Conservation (phyloP, 2,329 filamentous ascomycete species). For the Colletotrichum lentis region DNA sequence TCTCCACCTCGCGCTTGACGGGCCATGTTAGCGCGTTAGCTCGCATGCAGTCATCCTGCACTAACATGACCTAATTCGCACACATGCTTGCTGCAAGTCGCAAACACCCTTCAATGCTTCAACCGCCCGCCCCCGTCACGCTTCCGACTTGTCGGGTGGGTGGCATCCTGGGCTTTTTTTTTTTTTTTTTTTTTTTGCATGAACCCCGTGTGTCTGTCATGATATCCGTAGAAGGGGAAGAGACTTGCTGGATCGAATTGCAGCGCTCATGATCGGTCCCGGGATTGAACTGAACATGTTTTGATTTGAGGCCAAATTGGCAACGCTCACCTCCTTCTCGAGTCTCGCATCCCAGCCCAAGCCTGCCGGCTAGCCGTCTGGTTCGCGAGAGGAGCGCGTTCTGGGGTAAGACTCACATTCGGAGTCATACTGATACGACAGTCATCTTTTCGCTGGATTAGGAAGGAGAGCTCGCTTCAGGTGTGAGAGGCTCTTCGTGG, state of each 20-base stretch:
- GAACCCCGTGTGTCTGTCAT: slow-evolving; percentile 12
- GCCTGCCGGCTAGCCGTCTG: slow-evolving; percentile 3
- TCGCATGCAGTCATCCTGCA: slow-evolving; percentile 30
- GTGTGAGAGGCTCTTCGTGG: slow-evolving; percentile 11
- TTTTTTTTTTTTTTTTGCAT: slow-evolving; percentile 18
- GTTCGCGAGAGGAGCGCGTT: not conserved
- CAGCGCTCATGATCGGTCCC: not conserved
- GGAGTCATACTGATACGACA: not conserved
- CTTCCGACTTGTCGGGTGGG: slow-evolving; percentile 29
- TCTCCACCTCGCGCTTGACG: not conserved
- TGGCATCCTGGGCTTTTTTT: slow-evolving; percentile 15
- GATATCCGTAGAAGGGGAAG: not conserved
- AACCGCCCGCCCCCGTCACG: slow-evolving; percentile 12
- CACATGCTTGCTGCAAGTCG: slow-evolving; percentile 11
- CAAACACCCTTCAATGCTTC: slow-evolving; percentile 5
- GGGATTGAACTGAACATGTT: not conserved
- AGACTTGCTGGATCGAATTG: not conserved
- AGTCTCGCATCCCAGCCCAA: not conserved
- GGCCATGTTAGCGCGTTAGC: slow-evolving; percentile 29
- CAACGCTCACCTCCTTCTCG: not conserved
- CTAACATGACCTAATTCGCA: slow-evolving; percentile 25
- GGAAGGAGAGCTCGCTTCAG: slow-evolving; percentile 9
- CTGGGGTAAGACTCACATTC: slow-evolving; percentile 2
- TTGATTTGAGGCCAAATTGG: not conserved
- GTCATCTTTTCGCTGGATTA: not conserved